These are phyloP conservation scores for Cutaneotrichosporon dermatis DNA, from an alignment of 1,284 basidiomycete species.

Conservation along the genomic window DNA sequence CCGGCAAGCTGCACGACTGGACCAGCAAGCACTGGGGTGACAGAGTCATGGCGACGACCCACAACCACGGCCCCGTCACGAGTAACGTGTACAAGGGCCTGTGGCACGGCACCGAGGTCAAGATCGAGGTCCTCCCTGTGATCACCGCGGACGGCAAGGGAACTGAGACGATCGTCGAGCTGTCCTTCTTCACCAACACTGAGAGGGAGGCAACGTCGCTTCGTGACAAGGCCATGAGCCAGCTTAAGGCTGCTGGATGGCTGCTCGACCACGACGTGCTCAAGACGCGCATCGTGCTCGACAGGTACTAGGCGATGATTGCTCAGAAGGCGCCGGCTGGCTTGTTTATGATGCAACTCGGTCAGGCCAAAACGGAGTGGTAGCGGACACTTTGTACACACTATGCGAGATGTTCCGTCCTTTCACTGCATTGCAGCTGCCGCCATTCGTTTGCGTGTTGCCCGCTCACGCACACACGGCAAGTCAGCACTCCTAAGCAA, in stretches of 20 bases:
- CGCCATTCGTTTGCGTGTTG: background rate
- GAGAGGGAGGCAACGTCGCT: background rate
- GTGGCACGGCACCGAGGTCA: constrained; percentile 1
- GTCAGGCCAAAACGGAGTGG: too few relatives aligned
- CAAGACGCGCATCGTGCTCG: constrained; percentile 9
- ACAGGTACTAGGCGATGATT: constrained; percentile 2
- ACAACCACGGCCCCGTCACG: constrained; percentile 9
- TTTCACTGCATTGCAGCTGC: too few relatives aligned
- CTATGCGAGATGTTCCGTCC: background rate
- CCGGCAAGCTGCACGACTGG: constrained; percentile 7
- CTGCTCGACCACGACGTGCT: constrained; percentile 7
- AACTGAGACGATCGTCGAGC: constrained; percentile 4
- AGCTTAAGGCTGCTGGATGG: constrained; percentile 2
- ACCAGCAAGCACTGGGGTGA: constrained; percentile 1
- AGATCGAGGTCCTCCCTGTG: constrained; percentile 10
- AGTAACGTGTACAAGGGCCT: background rate
- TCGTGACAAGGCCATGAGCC: constrained; percentile 3
- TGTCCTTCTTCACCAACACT: constrained; percentile 4
- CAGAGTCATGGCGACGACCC: background rate
- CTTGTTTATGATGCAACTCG: too few relatives aligned
- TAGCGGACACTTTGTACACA: background rate
- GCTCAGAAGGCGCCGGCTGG: too few relatives aligned
- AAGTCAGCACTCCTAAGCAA: background rate
- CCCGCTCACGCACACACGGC: too few relatives aligned
- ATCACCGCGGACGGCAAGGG: background rate